These are phyloP conservation scores for Tanacetum coccineum DNA, from an alignment of 129 eudicot genomes.

Conservation along the genomic window DNA sequence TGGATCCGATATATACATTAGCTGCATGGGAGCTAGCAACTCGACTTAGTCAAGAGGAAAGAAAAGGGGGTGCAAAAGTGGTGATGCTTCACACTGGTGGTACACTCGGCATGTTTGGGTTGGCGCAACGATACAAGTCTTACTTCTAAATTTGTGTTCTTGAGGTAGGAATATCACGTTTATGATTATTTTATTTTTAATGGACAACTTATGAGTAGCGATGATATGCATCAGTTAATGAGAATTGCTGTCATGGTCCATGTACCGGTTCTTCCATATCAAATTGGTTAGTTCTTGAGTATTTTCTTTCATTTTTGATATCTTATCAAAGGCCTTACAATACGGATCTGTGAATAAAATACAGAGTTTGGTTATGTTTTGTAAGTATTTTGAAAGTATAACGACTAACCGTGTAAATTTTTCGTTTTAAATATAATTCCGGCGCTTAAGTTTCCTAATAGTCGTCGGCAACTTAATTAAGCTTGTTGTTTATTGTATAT, in stretches of 20 bases:
- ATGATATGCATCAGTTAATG: not conserved
- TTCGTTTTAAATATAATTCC: too few relatives aligned
- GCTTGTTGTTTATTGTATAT: too few relatives aligned
- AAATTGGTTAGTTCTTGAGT: too few relatives aligned
- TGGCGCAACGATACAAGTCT: slow-evolving; percentile 90
- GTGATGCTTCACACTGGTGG: slow-evolving; percentile 98
- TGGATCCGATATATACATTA: slow-evolving; percentile 84
- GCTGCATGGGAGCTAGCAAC: slow-evolving; percentile 89
- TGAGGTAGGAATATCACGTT: slow-evolving; percentile 8
- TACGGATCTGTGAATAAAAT: too few relatives aligned
- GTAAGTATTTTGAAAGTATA: too few relatives aligned
- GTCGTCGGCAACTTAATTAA: too few relatives aligned
- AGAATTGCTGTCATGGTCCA: not conserved
- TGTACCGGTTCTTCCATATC: not conserved
- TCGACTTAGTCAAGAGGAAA: slow-evolving; percentile 47
- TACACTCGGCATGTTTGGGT: slow-evolving; percentile 91
- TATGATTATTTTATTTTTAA: not conserved
- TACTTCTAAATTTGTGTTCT: slow-evolving; percentile 37
- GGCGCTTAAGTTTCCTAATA: too few relatives aligned
- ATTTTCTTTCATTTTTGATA: not conserved
- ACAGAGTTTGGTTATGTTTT: too few relatives aligned
- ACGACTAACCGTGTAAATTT: too few relatives aligned
- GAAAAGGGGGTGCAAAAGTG: slow-evolving; percentile 49
- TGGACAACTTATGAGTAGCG: not conserved
- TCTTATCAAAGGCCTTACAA: too few relatives aligned